Conservation (phyloP, 2,329 filamentous ascomycete species). For the Aspergillus nomiae region DNA sequence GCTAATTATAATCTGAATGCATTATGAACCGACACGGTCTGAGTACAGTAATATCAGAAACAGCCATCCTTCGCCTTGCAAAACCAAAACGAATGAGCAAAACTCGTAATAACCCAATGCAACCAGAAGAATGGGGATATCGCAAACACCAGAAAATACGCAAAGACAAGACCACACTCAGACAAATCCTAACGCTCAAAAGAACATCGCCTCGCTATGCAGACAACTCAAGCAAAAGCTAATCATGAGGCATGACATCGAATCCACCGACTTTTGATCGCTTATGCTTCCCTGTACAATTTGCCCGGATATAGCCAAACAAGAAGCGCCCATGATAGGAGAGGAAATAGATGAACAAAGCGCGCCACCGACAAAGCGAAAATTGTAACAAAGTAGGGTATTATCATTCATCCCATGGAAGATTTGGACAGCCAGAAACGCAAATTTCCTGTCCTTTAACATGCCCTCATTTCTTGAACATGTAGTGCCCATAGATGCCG, state of each 20-base stretch:
- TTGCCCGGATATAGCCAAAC: conserved; percentile 12
- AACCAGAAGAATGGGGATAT: conserved; percentile 11
- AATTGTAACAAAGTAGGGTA: conserved; percentile 19
- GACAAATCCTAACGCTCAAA: conserved; percentile 8
- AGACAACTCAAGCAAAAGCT: conserved; percentile 21
- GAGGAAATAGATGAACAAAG: conserved; percentile 13
- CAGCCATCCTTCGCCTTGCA: conserved; percentile 13
- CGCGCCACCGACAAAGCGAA: not conserved
- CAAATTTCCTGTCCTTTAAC: conserved; percentile 8
- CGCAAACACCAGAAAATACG: conserved; percentile 4
- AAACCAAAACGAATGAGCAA: conserved; percentile 24
- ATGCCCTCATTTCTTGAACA: conserved; percentile 54
- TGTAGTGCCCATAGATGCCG: conserved; percentile 62
- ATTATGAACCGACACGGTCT: not conserved
- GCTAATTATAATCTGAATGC: not conserved
- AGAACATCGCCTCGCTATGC: conserved; percentile 23
- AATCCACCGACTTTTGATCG: conserved; percentile 16
- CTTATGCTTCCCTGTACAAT: conserved; percentile 14
- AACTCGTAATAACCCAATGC: conserved; percentile 2
- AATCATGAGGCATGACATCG: conserved; percentile 14
- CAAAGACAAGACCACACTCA: conserved; percentile 8
- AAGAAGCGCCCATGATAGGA: conserved; percentile 16
- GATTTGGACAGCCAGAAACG: conserved; percentile 15
- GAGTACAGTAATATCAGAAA: not conserved
- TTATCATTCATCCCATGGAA: conserved; percentile 14